Evolutionary conservation across 176 grass and related monocot genomes (phyloP), one percentile per base, ranked within the genome.

Genomic region (Aegilops tauschii): DNA sequence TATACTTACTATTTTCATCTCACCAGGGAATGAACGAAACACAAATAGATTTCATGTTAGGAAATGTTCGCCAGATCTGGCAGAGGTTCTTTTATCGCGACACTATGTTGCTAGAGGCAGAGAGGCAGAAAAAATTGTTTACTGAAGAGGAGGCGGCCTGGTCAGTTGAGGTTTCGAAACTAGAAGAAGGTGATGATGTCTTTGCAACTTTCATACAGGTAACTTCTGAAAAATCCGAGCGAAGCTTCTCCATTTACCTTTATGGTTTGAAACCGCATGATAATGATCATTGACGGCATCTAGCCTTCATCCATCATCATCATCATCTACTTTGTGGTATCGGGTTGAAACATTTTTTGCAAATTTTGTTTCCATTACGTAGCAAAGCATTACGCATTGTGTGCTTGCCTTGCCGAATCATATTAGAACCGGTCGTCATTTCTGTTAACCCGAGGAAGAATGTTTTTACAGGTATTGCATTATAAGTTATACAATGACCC

Each of bases 131-230:
- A 90, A 89, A 59, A 21, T 59, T 93, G 59, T 98, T 88, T 66
- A 50, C 88, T 50, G 64, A 85, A 64, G 94, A 96, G 87, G 94
- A 96, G 87, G 92, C 91, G 12, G 72, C 77, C 30, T 98, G 97
- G 97, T 91, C 94, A 44, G 88, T 96, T 40, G 97, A 96, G 80
- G 88, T 91, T 39, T 94, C 97, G 9, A 94, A 96, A 87, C 87
- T 98, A 84, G 82, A 84, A 69, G 82, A 90, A 6, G 72, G 84
- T 83, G 94, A 97, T 36, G 94, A 98, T 87, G 97, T 86, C 30
- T 98, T 93, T 89, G 87, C 92, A 1, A 98, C 97, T 64, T 98
- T 98, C 79, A 93, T 98, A 87, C 94, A 96, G 92, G 97, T 94
- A 90, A 61, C 47, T 77, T 76, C 9, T 49, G 18, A 61, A 59